Evolutionary conservation across 371 early-diverging fungal genomes (phyloP).

Genomic region (Mitosporidium daphniae): DNA sequence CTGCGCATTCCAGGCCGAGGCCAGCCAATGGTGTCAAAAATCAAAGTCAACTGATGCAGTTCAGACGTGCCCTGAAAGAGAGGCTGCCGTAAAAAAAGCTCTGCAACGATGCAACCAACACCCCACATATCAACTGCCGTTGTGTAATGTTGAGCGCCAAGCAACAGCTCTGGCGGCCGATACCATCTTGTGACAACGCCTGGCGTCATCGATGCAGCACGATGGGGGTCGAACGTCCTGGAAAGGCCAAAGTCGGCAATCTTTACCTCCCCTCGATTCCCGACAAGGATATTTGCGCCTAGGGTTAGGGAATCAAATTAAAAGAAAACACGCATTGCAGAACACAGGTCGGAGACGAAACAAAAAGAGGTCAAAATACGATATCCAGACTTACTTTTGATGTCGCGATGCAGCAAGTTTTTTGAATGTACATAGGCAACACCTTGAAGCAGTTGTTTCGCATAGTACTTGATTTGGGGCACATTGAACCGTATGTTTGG

Average conservation of each 20-base stretch:
- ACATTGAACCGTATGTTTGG: slow-evolving; percentile 4
- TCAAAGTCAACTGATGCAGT: slow-evolving; percentile 67
- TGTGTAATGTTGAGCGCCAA: slow-evolving; percentile 59
- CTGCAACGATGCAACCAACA: slow-evolving; percentile 95
- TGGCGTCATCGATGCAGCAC: slow-evolving; percentile 15
- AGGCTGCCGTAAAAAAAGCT: slow-evolving; percentile 73
- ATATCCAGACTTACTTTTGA: slow-evolving; percentile 26
- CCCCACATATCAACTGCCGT: slow-evolving; percentile 90
- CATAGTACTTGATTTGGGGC: slow-evolving; percentile 30
- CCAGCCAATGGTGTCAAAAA: too few species aligned
- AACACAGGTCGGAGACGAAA: too few species aligned
- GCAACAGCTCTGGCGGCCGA: slow-evolving; percentile 84
- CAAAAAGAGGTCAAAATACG: too few species aligned
- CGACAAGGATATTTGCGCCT: slow-evolving; percentile 82
- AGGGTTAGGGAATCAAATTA: too few species aligned
- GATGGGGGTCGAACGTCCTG: slow-evolving; percentile 33
- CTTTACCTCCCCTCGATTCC: slow-evolving; percentile 50
- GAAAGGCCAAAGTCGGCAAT: slow-evolving; percentile 98
- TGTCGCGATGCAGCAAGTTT: slow-evolving; percentile 44
- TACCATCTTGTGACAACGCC: slow-evolving; percentile 95
- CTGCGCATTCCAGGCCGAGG: too few species aligned
- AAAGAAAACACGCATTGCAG: too few species aligned
- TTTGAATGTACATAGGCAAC: slow-evolving; percentile 34
- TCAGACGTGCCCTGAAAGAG: slow-evolving; percentile 63
- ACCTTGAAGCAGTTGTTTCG: slow-evolving; percentile 43